Evolutionary conservation across 495 filamentous ascomycete genomes (phyloP).

Genomic region (Ascobolus immersus): DNA sequence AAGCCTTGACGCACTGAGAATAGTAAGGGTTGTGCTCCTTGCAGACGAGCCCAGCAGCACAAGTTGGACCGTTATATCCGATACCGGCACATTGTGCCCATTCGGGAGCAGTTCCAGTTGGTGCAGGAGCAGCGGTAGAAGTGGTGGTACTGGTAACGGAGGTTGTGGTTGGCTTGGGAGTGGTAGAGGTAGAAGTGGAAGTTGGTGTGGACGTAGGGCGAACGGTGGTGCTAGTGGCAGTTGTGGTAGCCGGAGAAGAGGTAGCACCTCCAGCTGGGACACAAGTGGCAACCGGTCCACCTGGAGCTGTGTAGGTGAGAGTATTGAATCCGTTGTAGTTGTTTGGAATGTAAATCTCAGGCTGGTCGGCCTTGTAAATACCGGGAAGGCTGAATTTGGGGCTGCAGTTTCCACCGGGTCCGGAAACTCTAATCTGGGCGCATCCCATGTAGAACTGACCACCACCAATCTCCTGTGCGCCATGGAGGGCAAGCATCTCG

Average conservation of each 20-base stretch:
- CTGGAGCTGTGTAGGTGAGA: conserved; percentile 14
- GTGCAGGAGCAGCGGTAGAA: background rate
- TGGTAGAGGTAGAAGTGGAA: conserved; percentile 16
- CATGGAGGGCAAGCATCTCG: conserved; percentile 16
- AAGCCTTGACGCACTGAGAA: conserved; percentile 21
- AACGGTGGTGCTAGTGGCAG: conserved; percentile 13
- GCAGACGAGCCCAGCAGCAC: conserved; percentile 17
- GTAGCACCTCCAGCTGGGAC: too few species aligned
- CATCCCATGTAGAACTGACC: conserved; percentile 10
- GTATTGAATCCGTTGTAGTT: conserved; percentile 17
- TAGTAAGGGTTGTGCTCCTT: conserved; percentile 18
- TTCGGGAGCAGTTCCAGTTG: too few species aligned
- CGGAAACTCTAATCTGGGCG: conserved; percentile 14
- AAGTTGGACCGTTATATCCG: conserved; percentile 15
- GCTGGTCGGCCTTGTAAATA: conserved; percentile 12
- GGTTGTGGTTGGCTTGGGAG: too few species aligned
- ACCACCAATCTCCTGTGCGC: conserved; percentile 4
- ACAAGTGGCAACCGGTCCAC: conserved; percentile 14
- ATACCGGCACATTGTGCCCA: conserved; percentile 20
- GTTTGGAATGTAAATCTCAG: conserved; percentile 17
- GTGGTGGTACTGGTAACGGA: background rate
- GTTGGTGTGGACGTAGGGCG: conserved; percentile 17
- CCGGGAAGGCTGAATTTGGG: conserved; percentile 16
- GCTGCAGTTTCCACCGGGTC: conserved; percentile 12
- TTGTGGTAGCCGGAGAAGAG: background rate